phyloP scores from a whole-genome alignment of 2,329 filamentous ascomycete genomes.

The Pleomassaria siparia region DNA sequence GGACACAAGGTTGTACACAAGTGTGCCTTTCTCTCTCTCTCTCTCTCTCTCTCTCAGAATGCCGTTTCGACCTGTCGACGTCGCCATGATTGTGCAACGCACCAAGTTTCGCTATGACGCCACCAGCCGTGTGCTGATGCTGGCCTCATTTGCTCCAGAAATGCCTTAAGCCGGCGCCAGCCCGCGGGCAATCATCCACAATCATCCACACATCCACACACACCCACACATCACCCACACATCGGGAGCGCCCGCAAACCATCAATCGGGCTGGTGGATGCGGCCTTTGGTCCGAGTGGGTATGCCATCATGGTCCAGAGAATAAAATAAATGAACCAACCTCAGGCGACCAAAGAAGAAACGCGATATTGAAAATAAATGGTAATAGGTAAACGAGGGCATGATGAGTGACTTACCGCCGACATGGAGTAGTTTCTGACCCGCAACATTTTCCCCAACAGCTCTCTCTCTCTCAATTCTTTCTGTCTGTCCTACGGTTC shows the following conservation, averaged over 20 bases:
- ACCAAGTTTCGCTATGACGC: conserved; percentile 9
- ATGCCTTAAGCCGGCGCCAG: conserved; percentile 24
- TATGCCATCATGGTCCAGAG: too few species aligned
- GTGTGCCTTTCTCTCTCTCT: too few species aligned
- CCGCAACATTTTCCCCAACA: conserved; percentile 22
- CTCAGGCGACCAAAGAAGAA: conserved; percentile 13
- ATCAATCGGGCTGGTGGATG: too few species aligned
- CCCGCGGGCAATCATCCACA: too few species aligned
- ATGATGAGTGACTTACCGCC: conserved; percentile 29
- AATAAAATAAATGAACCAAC: conserved; percentile 13
- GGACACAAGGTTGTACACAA: too few species aligned
- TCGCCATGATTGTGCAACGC: not conserved
- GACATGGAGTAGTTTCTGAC: conserved; percentile 41
- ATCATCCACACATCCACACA: too few species aligned
- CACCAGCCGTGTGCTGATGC: not conserved
- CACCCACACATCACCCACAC: too few species aligned
- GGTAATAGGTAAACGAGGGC: conserved; percentile 6
- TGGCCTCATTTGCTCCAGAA: not conserved
- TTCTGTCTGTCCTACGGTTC: too few species aligned
- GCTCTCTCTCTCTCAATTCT: not conserved
- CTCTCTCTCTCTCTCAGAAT: too few species aligned
- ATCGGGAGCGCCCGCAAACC: too few species aligned
- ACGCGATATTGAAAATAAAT: conserved; percentile 8
- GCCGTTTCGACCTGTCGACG: too few species aligned
- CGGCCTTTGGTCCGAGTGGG: too few species aligned